Percentiles rank a stretch among this genome's conserved stretches.
phyloP scores from a whole-genome alignment of 345 rosid species.

The Heritiera fomes region DNA sequence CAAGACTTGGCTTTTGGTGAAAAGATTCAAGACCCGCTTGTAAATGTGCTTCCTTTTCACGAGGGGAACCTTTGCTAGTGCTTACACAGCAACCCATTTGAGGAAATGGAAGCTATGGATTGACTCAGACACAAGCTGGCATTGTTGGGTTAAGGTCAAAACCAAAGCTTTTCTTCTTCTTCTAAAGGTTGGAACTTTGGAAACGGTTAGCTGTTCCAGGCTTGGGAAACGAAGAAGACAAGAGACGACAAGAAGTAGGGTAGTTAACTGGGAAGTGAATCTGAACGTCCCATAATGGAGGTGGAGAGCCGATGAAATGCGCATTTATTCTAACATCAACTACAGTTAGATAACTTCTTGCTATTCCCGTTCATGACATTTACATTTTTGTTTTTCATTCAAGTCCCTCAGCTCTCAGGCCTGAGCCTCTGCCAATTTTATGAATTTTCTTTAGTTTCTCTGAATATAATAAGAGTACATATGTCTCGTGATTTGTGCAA shows the following conservation, averaged over 20 bases:
- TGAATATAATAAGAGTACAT: background rate
- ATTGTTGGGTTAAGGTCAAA: constrained; percentile 9
- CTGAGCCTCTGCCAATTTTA: background rate
- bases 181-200: constrained; percentile 1
- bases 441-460: background rate
- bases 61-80: constrained; percentile 26
- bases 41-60: constrained; percentile 23
- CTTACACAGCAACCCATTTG: constrained; percentile 84
- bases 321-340: constrained; percentile 22
- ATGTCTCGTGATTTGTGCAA: constrained; percentile 12
- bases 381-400: background rate
- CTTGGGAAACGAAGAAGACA: background rate
- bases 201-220: background rate
- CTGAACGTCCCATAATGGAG: background rate
- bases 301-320: constrained; percentile 19
- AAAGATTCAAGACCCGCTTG: constrained; percentile 20
- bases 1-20: constrained; percentile 18
- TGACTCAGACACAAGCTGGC: constrained; percentile 1
- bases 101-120: too few species aligned
- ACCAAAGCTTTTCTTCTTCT: background rate
- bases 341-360: background rate
- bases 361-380: background rate
- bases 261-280: constrained; percentile 6
- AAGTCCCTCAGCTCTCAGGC: background rate
- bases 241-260: background rate